Base-by-base conservation (phyloP, 176 grass and related monocot genomes). In the Saccharum spontaneum region DNA sequence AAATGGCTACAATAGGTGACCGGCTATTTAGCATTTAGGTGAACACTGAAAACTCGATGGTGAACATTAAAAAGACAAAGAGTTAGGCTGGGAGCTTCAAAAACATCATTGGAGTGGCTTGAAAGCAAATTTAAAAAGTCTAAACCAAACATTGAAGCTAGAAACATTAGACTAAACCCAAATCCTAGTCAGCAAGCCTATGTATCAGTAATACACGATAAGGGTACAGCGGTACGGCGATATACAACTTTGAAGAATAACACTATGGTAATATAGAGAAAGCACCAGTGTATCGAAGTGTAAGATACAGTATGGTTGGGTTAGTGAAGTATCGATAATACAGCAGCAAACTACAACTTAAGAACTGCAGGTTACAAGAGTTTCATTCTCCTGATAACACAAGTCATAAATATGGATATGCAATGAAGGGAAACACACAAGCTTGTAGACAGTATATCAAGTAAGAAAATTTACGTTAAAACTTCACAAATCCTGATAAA, bases 371-470 rank as follows among this genome's bases (percentile, higher is more conserved):
- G 49, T 83, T 73, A 74, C 8, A 74, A 17, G 43, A 67, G 55
- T 79, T 90, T 13, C 3, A 7, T 40, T 59, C 69, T 72, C 73
- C 54, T 73, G 45, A 82, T 55, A 69, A 77, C 48, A 55, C 1
- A 8, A 50, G 39, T 66, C 73, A 8, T 52, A 73, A 68, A 24
- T 55, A 36, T 71, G 50, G 62, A 49, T 77, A 63, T 63, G 69
- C 43, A 33, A 52, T 84, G 46, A 76, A 57, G 54, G 34, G 4
- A 75, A 84, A 69, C 65, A 69, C 9, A 50, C 66, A 83, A 83
- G 39, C 33, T 62, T 9, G 2, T 83, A 72, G 38, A 9, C 30
- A 44, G 26, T 26, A 45, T 55, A n/a, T 39, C 46, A 17, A 70
- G 22, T 39, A 55, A 64, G 55, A 64, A 81, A 39, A 40, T 57